phyloP scores from a whole-genome alignment of 2,329 filamentous ascomycete genomes.

The Diaporthe sp. region DNA sequence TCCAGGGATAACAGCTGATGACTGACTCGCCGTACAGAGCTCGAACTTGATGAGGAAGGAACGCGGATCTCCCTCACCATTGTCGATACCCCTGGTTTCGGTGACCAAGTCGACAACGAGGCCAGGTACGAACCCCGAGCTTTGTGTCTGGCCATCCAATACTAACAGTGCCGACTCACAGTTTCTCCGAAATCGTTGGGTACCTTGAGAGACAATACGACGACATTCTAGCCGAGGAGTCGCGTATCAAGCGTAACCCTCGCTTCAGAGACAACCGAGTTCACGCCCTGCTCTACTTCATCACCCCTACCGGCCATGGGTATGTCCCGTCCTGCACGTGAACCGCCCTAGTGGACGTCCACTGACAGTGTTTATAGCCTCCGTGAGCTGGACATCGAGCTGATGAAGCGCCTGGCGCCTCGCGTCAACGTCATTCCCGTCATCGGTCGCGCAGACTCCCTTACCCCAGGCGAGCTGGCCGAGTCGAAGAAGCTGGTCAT shows the following conservation, averaged over 20 bases:
- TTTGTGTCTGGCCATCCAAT: background rate
- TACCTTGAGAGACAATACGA: slow-evolving; percentile 99
- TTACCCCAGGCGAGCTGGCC: slow-evolving; percentile 94
- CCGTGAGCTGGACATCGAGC: slow-evolving; percentile 97
- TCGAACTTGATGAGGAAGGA: slow-evolving; percentile 97
- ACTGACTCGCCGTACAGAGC: slow-evolving; percentile 64
- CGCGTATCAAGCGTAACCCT: slow-evolving; percentile 99
- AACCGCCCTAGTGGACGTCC: background rate
- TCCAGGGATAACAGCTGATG: slow-evolving; percentile 39
- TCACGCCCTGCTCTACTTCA: slow-evolving; percentile 98
- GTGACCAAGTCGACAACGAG: slow-evolving; percentile 99
- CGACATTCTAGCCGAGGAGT: slow-evolving; percentile 98
- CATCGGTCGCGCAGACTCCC: slow-evolving; percentile 97
- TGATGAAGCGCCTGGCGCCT: slow-evolving; percentile 98
- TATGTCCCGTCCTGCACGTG: slow-evolving; percentile 54
- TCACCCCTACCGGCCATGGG: slow-evolving; percentile 97
- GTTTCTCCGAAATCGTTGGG: slow-evolving; percentile 97
- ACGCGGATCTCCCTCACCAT: slow-evolving; percentile 98
- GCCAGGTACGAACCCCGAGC: slow-evolving; percentile 73
- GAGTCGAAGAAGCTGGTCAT: slow-evolving; percentile 99
- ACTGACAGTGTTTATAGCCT: slow-evolving; percentile 68
- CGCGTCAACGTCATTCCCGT: slow-evolving; percentile 99
- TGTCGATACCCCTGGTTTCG: slow-evolving; percentile 97
- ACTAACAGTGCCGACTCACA: slow-evolving; percentile 48
- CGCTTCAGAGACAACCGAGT: slow-evolving; percentile 99